Percentiles rank a stretch among this genome's conserved stretches.
phyloP scores from a whole-genome alignment of 176 grass and related monocot genomes.

The Juncus effusus region DNA sequence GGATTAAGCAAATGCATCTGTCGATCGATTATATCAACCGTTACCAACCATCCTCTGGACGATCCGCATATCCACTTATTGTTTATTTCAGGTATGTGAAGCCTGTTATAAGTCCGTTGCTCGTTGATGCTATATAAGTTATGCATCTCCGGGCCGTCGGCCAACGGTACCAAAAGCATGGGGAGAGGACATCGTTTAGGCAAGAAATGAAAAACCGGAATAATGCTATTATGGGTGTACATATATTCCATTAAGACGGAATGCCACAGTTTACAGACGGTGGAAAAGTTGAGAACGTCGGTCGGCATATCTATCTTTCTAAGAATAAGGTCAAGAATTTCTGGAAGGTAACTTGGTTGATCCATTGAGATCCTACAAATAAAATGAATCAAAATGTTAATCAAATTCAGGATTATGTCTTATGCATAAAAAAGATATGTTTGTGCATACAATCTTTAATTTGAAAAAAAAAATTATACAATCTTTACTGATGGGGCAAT shows the following conservation, averaged over 20 bases:
- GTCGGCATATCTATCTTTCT: neutral
- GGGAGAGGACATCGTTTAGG: neutral
- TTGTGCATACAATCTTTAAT: no score
- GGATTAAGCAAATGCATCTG: neutral
- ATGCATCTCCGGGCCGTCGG: neutral
- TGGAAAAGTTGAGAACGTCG: neutral
- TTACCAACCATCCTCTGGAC: neutral
- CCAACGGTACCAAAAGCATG: neutral
- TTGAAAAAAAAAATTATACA: no score
- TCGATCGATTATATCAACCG: neutral
- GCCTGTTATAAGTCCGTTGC: neutral
- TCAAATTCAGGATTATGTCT: no score
- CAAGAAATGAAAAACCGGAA: neutral
- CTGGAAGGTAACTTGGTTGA: neutral
- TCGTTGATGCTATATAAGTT: neutral
- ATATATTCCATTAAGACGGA: neutral
- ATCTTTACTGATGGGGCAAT: no score
- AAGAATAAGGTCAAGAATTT: neutral
- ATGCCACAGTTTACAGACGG: neutral
- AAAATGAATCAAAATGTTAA: no score
- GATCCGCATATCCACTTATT: neutral
- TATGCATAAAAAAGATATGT: no score
- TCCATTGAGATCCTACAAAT: neutral
- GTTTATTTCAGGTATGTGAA: neutral
- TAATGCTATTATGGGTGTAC: neutral